Percentiles rank a stretch among this genome's conserved stretches.
Evolutionary conservation across 495 filamentous ascomycete genomes (phyloP).

Genomic region (Daldinia concentrica): DNA sequence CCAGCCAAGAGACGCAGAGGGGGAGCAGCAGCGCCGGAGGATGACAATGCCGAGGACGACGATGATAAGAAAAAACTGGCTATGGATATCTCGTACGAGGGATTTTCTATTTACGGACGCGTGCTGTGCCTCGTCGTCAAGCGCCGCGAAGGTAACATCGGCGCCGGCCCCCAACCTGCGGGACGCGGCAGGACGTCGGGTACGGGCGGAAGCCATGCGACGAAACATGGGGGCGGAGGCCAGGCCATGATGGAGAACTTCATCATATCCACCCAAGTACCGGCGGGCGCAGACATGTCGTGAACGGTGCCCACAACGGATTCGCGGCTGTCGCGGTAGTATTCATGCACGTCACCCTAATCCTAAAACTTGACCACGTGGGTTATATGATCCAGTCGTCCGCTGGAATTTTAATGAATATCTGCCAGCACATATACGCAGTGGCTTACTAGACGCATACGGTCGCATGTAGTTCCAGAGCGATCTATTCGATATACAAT

Average conservation of each 20-base stretch:
- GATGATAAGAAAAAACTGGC: constrained; percentile 92
- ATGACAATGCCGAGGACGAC: constrained; percentile 45
- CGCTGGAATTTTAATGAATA: not conserved
- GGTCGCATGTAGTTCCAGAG: constrained; percentile 27
- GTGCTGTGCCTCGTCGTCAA: constrained; percentile 92
- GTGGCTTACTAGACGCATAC: constrained; percentile 36
- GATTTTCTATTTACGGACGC: constrained; percentile 92
- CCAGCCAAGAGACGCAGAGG: constrained; percentile 60
- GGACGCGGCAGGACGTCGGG: constrained; percentile 40
- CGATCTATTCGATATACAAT: constrained; percentile 29
- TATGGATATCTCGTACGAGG: constrained; percentile 87
- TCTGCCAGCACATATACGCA: constrained; percentile 14
- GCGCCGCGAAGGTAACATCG: constrained; percentile 50
- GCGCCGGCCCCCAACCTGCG: constrained; percentile 38
- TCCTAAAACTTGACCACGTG: constrained; percentile 37
- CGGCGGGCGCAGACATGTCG: constrained; percentile 49
- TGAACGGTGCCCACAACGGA: constrained; percentile 31
- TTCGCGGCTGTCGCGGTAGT: constrained; percentile 28
- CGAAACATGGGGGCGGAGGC: constrained; percentile 55
- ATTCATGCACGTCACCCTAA: constrained; percentile 41
- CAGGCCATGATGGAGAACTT: constrained; percentile 93
- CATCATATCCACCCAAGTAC: constrained; percentile 78
- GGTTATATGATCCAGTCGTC: constrained; percentile 34
- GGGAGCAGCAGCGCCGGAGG: constrained; percentile 42
- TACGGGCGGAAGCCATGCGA: constrained; percentile 42